Percentiles rank a stretch among this genome's conserved stretches.
Conservation (phyloP, 352 stramenopile genomes). For the Halophytophthora polymorphica region DNA sequence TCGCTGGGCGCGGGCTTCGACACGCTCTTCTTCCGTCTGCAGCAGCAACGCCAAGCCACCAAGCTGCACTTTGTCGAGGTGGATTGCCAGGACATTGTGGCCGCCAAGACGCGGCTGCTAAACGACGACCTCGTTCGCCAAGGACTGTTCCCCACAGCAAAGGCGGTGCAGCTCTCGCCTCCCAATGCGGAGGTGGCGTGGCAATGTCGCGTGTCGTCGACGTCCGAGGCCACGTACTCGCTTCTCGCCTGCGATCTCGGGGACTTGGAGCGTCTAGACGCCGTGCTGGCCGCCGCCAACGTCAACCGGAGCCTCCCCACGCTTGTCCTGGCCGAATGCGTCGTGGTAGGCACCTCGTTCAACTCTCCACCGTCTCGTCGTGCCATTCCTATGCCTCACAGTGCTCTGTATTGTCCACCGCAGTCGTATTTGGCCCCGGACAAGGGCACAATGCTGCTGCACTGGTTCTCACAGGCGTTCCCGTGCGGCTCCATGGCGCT, state of each 20-base stretch:
- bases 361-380: neutral
- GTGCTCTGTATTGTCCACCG: neutral
- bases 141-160: conserved; percentile 24
- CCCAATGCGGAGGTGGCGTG: conserved; percentile 15
- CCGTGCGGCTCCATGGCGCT: conserved; percentile 37
- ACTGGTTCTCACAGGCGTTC: conserved; percentile 41
- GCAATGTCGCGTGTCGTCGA: conserved; percentile 17
- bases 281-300: conserved; percentile 16
- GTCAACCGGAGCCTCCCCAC: conserved; percentile 44
- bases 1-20: conserved; percentile 75
- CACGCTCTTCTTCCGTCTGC: conserved; percentile 68
- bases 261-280: conserved; percentile 32
- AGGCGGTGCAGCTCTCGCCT: conserved; percentile 4
- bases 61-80: conserved; percentile 48
- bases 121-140: conserved; percentile 17
- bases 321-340: conserved; percentile 65
- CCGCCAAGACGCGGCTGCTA: conserved; percentile 46
- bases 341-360: conserved; percentile 57
- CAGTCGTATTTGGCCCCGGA: conserved; percentile 67
- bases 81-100: conserved; percentile 56
- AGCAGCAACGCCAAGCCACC: conserved; percentile 18
- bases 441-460: conserved; percentile 43
- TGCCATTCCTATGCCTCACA: conserved; percentile 6
- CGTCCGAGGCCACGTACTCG: conserved; percentile 30
- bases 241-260: conserved; percentile 58